Percentiles rank a stretch among this genome's conserved stretches.
These are phyloP conservation scores for Calonectria pseudoreteaudii DNA, from an alignment of 2,329 filamentous ascomycete genomes.

Conservation along the genomic window DNA sequence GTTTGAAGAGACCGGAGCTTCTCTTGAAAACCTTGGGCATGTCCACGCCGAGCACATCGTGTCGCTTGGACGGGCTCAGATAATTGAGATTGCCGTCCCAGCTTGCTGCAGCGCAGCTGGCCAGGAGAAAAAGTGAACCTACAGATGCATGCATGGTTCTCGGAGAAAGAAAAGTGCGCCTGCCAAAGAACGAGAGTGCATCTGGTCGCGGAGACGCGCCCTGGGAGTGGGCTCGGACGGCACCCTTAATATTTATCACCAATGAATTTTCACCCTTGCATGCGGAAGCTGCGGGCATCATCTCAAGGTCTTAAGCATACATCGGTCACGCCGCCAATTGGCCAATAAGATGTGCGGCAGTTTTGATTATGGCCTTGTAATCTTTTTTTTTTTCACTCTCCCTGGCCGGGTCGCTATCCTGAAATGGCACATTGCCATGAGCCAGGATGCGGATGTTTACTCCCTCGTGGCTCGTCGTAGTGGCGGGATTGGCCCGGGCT, in stretches of 20 bases:
- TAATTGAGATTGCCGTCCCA: constrained; percentile 71
- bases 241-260: not conserved
- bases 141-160: not conserved
- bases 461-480: not conserved
- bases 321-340: not conserved
- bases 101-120: not conserved
- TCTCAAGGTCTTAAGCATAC: not conserved
- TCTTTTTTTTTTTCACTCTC: not conserved
- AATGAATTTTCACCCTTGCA: not conserved
- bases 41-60: constrained; percentile 73
- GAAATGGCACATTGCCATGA: not conserved
- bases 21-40: constrained; percentile 53
- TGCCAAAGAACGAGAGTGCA: not conserved
- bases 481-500: not conserved
- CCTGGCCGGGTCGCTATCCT: not conserved
- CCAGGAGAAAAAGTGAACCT: not conserved
- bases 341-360: not conserved
- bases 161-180: not conserved
- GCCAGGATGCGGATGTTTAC: not conserved
- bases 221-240: not conserved
- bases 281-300: not conserved
- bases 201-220: not conserved
- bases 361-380: not conserved
- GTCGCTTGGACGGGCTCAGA: constrained; percentile 72
- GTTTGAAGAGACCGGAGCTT: not conserved